These are phyloP conservation scores for Xerocomus brunneocitrinus DNA, from an alignment of 768 basidiomycete species.

Conservation along the genomic window DNA sequence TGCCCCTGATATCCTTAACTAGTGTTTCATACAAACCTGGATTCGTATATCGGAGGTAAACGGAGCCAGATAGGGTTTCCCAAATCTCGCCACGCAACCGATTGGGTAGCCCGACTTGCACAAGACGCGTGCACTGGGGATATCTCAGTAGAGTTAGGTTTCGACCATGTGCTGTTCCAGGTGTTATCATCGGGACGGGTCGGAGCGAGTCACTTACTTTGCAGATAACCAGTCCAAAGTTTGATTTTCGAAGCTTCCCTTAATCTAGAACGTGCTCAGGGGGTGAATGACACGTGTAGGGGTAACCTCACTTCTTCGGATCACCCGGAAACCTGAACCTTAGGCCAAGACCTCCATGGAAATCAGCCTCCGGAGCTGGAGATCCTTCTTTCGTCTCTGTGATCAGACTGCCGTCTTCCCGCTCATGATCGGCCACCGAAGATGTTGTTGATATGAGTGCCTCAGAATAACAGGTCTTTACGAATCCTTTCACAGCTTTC, in stretches of 20 bases:
- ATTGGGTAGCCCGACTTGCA: slow-evolving; percentile 95
- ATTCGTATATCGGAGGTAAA: slow-evolving; percentile 84
- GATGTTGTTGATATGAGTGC: slow-evolving; percentile 62
- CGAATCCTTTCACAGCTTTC: slow-evolving; percentile 88
- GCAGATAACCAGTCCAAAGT: slow-evolving; percentile 87
- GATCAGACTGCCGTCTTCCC: slow-evolving; percentile 64
- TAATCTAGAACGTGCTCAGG: slow-evolving; percentile 44
- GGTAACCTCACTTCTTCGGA: slow-evolving; percentile 68
- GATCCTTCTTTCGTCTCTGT: slow-evolving; percentile 49
- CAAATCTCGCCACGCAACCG: slow-evolving; percentile 94
- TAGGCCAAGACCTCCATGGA: slow-evolving; percentile 75
- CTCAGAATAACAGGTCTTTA: slow-evolving; percentile 93
- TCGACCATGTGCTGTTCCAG: slow-evolving; percentile 73
- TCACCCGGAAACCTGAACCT: slow-evolving; percentile 91
- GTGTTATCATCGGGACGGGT: slow-evolving; percentile 9
- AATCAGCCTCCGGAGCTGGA: slow-evolving; percentile 45
- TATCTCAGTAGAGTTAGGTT: slow-evolving; percentile 94
- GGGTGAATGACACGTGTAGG: background rate
- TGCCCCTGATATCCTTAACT: slow-evolving; percentile 71
- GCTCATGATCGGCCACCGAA: slow-evolving; percentile 57
- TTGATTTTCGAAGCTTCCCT: slow-evolving; percentile 93
- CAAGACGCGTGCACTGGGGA: slow-evolving; percentile 93
- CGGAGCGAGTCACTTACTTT: slow-evolving; percentile 42
- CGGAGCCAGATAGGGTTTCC: slow-evolving; percentile 93
- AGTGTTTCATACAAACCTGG: slow-evolving; percentile 79